Percentiles rank a stretch among this genome's conserved stretches.
Evolutionary conservation across 2,329 filamentous ascomycete species (phyloP).

Genomic region (Monosporascus sp.): DNA sequence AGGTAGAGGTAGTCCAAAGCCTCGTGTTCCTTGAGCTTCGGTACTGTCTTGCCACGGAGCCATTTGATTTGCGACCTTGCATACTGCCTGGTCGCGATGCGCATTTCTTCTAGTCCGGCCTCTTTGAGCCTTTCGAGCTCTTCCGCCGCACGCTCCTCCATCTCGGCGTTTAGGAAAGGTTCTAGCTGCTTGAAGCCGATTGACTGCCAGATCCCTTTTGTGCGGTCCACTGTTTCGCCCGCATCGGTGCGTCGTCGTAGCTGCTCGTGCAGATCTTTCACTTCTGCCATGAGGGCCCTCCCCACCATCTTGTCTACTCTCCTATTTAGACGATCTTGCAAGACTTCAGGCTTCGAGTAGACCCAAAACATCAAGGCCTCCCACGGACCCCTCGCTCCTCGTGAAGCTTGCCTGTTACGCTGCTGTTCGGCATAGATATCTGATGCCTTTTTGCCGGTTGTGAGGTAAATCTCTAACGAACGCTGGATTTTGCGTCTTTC

Average conservation of each 20-base stretch:
- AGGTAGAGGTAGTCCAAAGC: slow-evolving; percentile 62
- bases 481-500: slow-evolving; percentile 85
- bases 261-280: slow-evolving; percentile 38
- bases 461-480: slow-evolving; percentile 84
- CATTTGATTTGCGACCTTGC: slow-evolving; percentile 78
- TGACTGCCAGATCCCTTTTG: slow-evolving; percentile 87
- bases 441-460: slow-evolving; percentile 74
- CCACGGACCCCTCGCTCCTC: slow-evolving; percentile 30
- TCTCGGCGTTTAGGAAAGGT: slow-evolving; percentile 54
- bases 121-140: slow-evolving; percentile 51
- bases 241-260: slow-evolving; percentile 27
- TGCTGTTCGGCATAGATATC: slow-evolving; percentile 81
- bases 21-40: slow-evolving; percentile 53
- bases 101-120: slow-evolving; percentile 66
- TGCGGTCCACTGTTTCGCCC: slow-evolving; percentile 60
- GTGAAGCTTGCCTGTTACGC: slow-evolving; percentile 24
- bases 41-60: slow-evolving; percentile 78
- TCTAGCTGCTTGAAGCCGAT: slow-evolving; percentile 94
- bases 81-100: slow-evolving; percentile 81
- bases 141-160: slow-evolving; percentile 20
- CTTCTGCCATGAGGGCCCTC: slow-evolving; percentile 44
- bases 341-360: slow-evolving; percentile 62
- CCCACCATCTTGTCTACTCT: slow-evolving; percentile 82
- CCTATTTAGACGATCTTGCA: slow-evolving; percentile 66
- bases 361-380: slow-evolving; percentile 79